Percentiles rank a stretch among this genome's conserved stretches.
Evolutionary conservation across 75 land plant species (phyloP).

Genomic region (Pinus tabuliformis): DNA sequence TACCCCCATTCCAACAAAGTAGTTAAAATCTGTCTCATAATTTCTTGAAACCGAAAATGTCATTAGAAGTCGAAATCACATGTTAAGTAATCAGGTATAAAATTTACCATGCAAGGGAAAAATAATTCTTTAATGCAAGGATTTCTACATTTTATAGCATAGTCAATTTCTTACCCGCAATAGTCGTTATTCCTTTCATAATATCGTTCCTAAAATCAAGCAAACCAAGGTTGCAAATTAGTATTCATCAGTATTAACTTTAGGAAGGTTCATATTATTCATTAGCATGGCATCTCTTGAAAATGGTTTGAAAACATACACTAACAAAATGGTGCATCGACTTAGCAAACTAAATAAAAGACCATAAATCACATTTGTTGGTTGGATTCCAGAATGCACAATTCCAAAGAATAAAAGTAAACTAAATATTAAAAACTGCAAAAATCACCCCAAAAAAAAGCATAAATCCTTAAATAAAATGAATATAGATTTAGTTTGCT

Average conservation of each 20-base stretch:
- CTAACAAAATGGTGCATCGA: slow-evolving; percentile 80
- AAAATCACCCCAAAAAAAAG: slow-evolving; percentile 59
- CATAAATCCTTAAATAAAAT: slow-evolving; percentile 65
- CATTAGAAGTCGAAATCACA: neutral
- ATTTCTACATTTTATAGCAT: neutral
- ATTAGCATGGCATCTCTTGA: neutral
- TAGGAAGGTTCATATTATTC: slow-evolving; percentile 4
- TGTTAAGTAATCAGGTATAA: too few species aligned
- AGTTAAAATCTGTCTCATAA: neutral
- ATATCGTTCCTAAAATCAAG: too few species aligned
- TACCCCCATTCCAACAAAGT: neutral
- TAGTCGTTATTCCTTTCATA: slow-evolving; percentile 73
- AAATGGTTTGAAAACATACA: too few species aligned
- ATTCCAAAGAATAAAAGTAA: slow-evolving; percentile 52
- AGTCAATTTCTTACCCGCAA: slow-evolving; percentile 37
- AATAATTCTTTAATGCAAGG: neutral
- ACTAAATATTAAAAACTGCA: slow-evolving; percentile 52
- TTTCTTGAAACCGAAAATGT: too few species aligned
- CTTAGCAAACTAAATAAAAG: slow-evolving; percentile 68
- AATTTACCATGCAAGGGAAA: too few species aligned
- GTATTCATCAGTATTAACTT: too few species aligned
- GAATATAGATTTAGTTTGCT: slow-evolving; percentile 25
- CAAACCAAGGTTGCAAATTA: too few species aligned
- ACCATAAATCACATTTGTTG: slow-evolving; percentile 51
- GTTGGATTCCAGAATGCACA: slow-evolving; percentile 51